Conservation (phyloP, 257 asterid species). For the Forsythia suspensa region DNA sequence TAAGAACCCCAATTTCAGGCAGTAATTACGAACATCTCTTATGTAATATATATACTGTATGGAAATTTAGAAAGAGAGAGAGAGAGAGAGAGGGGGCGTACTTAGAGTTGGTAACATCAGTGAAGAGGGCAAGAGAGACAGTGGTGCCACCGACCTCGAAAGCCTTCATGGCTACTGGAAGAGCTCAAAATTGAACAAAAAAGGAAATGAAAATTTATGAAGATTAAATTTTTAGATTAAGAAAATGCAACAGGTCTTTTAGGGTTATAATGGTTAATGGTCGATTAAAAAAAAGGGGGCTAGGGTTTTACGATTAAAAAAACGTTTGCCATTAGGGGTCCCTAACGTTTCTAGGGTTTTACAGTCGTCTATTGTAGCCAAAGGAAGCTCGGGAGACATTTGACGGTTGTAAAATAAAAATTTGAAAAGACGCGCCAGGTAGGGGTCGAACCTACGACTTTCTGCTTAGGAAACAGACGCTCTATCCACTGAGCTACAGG, state of each 20-base stretch:
- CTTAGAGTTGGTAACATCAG: constrained; percentile 86
- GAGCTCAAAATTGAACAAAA: not conserved
- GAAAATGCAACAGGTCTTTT: not conserved
- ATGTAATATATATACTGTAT: not conserved
- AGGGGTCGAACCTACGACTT: constrained; percentile 96
- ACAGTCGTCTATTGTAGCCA: not conserved
- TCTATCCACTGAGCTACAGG: constrained; percentile 99
- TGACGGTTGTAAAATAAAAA: not conserved
- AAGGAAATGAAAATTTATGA: not conserved
- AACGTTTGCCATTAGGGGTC: no score
- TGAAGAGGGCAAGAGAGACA: constrained; percentile 74
- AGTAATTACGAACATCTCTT: not conserved
- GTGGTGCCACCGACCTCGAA: constrained; percentile 62
- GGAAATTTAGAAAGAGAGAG: not conserved
- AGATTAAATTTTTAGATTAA: not conserved
- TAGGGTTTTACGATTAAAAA: not conserved
- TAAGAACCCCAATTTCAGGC: not conserved
- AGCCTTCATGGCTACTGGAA: constrained; percentile 54
- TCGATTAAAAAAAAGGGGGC: not conserved
- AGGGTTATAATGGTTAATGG: constrained; percentile 16
- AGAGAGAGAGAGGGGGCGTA: constrained; percentile 25
- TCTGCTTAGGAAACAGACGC: constrained; percentile 99
- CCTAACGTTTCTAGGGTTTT: no score
- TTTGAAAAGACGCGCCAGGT: constrained; percentile 65
- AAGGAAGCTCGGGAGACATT: not conserved